Evolutionary conservation across 257 asterid genomes (phyloP).

Genomic region (Capsicum rhomboideum): DNA sequence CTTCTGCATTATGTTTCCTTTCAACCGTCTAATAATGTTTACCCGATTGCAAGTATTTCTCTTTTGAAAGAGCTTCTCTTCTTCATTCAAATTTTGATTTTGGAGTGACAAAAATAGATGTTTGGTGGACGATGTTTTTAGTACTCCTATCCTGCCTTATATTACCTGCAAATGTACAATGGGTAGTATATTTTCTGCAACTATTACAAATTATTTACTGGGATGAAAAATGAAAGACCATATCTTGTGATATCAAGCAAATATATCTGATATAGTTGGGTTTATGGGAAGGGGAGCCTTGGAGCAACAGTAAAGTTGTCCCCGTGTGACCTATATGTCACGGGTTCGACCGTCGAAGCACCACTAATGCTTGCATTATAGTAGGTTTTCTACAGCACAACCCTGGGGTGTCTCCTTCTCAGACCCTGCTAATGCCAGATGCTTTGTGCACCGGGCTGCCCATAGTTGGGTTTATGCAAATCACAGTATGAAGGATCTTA

Average conservation of each 20-base stretch:
- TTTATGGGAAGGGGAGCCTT: too few relatives aligned
- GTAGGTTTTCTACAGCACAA: too few relatives aligned
- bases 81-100: neutral
- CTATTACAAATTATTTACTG: neutral
- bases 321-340: too few relatives aligned
- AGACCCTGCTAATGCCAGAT: too few relatives aligned
- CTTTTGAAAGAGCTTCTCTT: neutral
- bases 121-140: neutral
- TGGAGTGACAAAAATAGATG: neutral
- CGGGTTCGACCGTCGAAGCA: too few relatives aligned
- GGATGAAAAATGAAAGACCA: neutral
- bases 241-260: neutral
- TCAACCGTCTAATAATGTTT: neutral
- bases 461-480: neutral
- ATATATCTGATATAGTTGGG: neutral
- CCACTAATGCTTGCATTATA: too few relatives aligned
- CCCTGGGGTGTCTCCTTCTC: too few relatives aligned
- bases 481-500: neutral
- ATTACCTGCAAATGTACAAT: neutral
- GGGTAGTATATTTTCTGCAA: neutral
- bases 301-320: too few relatives aligned
- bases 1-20: neutral
- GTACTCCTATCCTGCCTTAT: neutral
- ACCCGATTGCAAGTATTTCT: neutral
- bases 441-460: too few relatives aligned